Percentiles rank a stretch among this genome's conserved stretches.
These are phyloP conservation scores for Caryopteris hybrid DNA, from an alignment of 305 asterid species.

Conservation along the genomic window DNA sequence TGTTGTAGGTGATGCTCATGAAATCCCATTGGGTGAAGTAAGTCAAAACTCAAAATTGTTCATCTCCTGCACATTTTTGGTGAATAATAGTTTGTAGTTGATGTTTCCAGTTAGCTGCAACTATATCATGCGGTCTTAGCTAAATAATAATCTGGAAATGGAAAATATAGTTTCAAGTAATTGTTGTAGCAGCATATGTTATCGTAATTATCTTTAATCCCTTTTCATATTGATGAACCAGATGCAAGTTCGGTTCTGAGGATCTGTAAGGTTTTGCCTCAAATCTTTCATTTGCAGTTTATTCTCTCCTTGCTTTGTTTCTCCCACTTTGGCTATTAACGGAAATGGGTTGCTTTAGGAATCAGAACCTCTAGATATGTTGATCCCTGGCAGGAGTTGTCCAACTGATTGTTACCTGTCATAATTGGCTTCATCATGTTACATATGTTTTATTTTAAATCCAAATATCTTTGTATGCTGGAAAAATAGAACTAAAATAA, in stretches of 20 bases:
- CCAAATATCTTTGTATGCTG: constrained; percentile 2
- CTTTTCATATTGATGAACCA: constrained; percentile 4
- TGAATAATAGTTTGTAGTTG: constrained; percentile 3
- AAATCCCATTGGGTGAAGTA: constrained; percentile 68
- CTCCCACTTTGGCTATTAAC: not conserved
- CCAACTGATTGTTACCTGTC: not conserved
- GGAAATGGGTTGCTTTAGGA: not conserved
- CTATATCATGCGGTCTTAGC: constrained; percentile 4
- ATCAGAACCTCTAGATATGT: not conserved
- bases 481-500: not conserved
- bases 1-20: constrained; percentile 86
- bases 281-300: not conserved
- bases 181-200: constrained; percentile 2
- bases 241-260: constrained; percentile 8
- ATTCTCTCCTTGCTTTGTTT: not conserved
- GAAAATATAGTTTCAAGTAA: not conserved
- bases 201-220: not conserved
- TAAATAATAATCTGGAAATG: not conserved
- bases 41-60: constrained; percentile 24
- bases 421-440: not conserved
- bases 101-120: constrained; percentile 5
- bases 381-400: not conserved
- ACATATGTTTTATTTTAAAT: not conserved
- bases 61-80: constrained; percentile 13
- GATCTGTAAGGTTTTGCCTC: constrained; percentile 7